Evolutionary conservation across 139 green algal species (phyloP), one percentile per base, ranked within the genome.

Genomic region (Coelastrella sp.): DNA sequence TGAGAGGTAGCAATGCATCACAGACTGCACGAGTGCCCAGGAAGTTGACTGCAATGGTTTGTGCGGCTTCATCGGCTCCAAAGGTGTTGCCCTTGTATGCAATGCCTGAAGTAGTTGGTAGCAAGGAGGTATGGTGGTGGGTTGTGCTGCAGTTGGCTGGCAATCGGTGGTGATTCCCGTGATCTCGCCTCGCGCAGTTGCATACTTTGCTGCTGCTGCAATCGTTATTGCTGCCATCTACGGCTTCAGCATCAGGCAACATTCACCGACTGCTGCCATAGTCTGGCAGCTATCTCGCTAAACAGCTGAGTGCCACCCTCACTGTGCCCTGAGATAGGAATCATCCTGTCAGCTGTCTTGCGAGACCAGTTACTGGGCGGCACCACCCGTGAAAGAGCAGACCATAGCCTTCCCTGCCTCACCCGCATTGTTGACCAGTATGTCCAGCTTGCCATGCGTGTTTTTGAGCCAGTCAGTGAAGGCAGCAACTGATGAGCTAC

Each of bases 11-110:
- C 74, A 96, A 65, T 54, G 91, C 90, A 56, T 96, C 91, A 13
- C 57, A 89, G 2, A 94, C 83, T 6, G 61, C 77, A 4, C 17
- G 66, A 0, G 94, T 96, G 60, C 95, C 95, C 13, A 78, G 57
- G 47, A 92, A 93, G 86, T 96, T 96, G 47, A 82, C 84, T 5
- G 73, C 89, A 14, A 97, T 64, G 0, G 95, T 97, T 6, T 64
- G 54, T 3, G 80, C 14, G 0, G 93, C 93, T 88, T 98, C 96
- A 3, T 95, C 92, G 2, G 94, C 89, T 0, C 96, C 96, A 89
- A 96, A 98, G 0, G 54, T 89, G 91, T 94, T 92, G 58, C 95
- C 95, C 89, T 98, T 97, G 93, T 94, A 97, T 0, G 96, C 96
- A 54, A 97, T 92, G 22, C 94, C 95, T 95, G 91, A 54, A 87